Base-by-base conservation (phyloP, 2,329 filamentous ascomycete genomes). In the Reticulascus tulasneorum region DNA sequence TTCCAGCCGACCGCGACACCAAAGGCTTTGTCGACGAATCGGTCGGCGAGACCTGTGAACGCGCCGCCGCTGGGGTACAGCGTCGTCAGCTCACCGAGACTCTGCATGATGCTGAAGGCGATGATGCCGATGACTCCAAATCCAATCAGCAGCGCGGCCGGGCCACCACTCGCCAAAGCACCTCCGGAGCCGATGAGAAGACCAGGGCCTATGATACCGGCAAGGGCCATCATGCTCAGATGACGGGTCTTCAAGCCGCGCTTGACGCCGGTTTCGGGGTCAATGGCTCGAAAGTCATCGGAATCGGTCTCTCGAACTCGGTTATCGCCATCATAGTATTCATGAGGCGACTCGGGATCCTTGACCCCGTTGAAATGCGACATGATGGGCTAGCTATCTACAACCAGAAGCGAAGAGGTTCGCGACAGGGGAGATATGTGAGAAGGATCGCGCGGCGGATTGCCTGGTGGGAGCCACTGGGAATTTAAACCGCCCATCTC, bases 71-170 rank as follows among this genome's bases (percentile, higher is more conserved):
- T 81, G 1, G 84, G 84, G 47, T 82, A 86, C 2, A 87, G 60
- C 7, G 84, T 87, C 4, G 84, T 84, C 49, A 88, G 64, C 55
- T 89, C 84, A 15, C 84, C 84, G 7, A 89, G 63, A 5, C 77
- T 82, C 64, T 87, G 84, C 77, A 85, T 86, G 46, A 83, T 74
- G 47, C 67, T 71, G 44, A 69, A 73, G 3, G 83, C 82, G 40
- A 88, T 76, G 44, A 86, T 71, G 9, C 81, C 84, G 46, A 87
- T 82, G 19, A 86, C 63, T 9, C 71, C 76, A 46, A 89, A 90
- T 2, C 84, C 84, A 51, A 89, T 86, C 23, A 89, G 56, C 31
- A 87, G 60, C 0, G 82, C 79, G 0, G 82, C 84, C 12, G 85
- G 84, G 0, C 85, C 85, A 37, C 83, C 84, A 26, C 70, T 75